phyloP scores from a whole-genome alignment of 2,329 filamentous ascomycete species.

The Tolypocladium inflatum region DNA sequence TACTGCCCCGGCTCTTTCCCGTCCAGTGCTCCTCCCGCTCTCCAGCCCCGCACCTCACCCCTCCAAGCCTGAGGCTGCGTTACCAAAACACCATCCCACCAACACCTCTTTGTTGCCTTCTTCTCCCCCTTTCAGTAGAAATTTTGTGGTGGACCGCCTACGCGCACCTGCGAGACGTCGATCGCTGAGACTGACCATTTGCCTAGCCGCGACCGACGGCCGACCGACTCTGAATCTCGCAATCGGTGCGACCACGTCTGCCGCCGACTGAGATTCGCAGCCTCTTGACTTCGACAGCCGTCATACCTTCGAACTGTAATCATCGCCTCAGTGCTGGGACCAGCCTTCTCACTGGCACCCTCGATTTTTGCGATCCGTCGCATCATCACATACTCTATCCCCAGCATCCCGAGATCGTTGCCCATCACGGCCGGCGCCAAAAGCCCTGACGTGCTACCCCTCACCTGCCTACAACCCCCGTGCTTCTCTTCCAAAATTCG shows the following conservation, averaged over 20 bases:
- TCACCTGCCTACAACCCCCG: constrained; percentile 13
- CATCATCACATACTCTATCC: constrained; percentile 1
- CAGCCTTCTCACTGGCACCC: not conserved
- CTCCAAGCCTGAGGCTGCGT: constrained; percentile 2
- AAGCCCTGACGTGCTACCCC: constrained; percentile 17
- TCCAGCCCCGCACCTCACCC: constrained; percentile 3
- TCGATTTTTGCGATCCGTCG: constrained; percentile 3
- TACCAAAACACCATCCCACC: not conserved
- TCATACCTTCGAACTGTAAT: not conserved
- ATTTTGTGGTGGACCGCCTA: not conserved
- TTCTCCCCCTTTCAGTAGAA: not conserved
- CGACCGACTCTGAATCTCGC: not conserved
- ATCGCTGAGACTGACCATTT: not conserved
- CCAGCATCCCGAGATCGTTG: constrained; percentile 14
- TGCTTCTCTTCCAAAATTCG: constrained; percentile 12
- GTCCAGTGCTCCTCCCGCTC: not conserved
- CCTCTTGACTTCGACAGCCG: not conserved
- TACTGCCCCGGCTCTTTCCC: not conserved
- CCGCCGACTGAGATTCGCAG: not conserved
- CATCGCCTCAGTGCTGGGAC: not conserved
- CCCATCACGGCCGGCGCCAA: constrained; percentile 27
- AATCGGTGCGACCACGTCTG: not conserved
- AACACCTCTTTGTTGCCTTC: not conserved
- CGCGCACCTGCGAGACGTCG: not conserved
- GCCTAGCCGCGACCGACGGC: not conserved